Conservation (phyloP, 805 yeast genomes). For the Kodamaea laetipori region DNA sequence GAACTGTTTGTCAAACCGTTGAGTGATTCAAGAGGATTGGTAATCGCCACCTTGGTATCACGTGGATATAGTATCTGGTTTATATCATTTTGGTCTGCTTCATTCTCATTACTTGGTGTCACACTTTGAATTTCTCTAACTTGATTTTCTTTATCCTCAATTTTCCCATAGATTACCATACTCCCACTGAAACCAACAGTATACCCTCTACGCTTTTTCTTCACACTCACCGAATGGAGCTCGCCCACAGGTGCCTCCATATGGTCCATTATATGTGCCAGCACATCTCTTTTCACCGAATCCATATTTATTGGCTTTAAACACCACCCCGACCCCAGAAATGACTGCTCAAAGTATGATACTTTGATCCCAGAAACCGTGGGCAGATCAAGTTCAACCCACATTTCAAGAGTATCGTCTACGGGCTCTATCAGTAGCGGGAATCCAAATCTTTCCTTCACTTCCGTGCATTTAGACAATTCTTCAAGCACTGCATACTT, state of each 20-base stretch:
- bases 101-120: too few relatives aligned
- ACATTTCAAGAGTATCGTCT: conserved; percentile 22
- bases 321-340: conserved; percentile 24
- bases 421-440: conserved; percentile 26
- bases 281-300: conserved; percentile 20
- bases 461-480: conserved; percentile 22
- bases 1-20: not conserved
- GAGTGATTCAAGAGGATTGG: too few relatives aligned
- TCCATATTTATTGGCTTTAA: conserved; percentile 29
- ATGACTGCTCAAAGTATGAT: conserved; percentile 7
- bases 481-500: conserved; percentile 30
- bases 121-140: too few relatives aligned
- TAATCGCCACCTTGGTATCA: too few relatives aligned
- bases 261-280: conserved; percentile 28
- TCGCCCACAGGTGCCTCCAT: conserved; percentile 16
- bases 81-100: too few relatives aligned
- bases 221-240: conserved; percentile 1
- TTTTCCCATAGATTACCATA: conserved; percentile 23
- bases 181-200: conserved; percentile 28
- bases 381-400: conserved; percentile 34
- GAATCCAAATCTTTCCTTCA: conserved; percentile 30
- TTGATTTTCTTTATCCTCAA: conserved; percentile 19
- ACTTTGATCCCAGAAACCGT: conserved; percentile 34
- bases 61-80: too few relatives aligned
- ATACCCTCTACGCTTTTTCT: conserved; percentile 22